phyloP scores from a whole-genome alignment of 73 alveolate genomes.

The Breviolum minutum region DNA sequence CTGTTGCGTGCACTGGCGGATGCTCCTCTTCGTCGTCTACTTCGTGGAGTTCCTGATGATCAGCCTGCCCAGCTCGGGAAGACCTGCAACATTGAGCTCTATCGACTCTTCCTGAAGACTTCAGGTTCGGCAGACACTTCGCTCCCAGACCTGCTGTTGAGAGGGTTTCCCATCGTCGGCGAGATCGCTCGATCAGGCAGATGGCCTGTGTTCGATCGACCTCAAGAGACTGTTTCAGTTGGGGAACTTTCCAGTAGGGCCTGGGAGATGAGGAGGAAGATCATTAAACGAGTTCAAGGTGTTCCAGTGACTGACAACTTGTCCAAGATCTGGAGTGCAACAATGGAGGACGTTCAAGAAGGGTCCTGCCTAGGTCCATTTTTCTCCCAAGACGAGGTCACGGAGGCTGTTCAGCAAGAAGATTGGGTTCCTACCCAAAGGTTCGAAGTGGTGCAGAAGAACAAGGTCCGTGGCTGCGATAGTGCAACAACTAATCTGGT shows the following conservation, averaged over 20 bases:
- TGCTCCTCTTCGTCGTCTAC: neutral
- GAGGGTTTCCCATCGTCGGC: neutral
- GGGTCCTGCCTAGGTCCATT: neutral
- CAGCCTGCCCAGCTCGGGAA: neutral
- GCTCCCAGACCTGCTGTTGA: neutral
- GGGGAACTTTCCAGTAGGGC: neutral
- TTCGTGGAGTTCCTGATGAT: neutral
- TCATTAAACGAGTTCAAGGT: neutral
- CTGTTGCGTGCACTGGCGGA: neutral
- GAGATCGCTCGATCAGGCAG: neutral
- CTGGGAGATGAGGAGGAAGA: neutral
- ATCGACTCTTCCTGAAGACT: neutral
- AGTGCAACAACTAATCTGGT: no score
- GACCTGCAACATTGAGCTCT: neutral
- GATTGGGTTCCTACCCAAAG: no score
- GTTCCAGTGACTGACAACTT: neutral
- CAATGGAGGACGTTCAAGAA: conserved; percentile 4
- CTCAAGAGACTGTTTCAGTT: neutral
- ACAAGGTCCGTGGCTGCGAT: no score
- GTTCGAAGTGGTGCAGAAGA: no score
- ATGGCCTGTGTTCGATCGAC: neutral
- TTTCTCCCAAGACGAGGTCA: neutral
- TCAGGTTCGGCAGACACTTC: neutral
- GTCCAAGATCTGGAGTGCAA: neutral
- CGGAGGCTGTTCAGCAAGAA: no score